Conservation (phyloP, 129 eudicot species). For the Logfia minima region DNA sequence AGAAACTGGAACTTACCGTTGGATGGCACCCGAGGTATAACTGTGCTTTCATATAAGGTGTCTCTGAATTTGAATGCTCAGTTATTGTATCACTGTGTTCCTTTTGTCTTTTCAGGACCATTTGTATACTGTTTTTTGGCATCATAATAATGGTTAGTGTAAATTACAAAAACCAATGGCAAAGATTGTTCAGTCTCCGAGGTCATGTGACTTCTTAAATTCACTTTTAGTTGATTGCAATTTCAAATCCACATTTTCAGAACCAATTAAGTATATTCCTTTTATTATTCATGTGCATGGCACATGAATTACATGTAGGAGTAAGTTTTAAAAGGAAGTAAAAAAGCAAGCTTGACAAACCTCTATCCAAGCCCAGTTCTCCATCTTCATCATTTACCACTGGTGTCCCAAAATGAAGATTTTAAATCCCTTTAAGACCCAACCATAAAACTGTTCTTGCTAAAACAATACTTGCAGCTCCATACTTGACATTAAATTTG, state of each 20-base stretch:
- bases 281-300: slow-evolving; percentile 10
- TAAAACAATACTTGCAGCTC: neutral
- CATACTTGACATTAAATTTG: neutral
- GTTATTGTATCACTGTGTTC: slow-evolving; percentile 7
- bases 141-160: slow-evolving; percentile 12
- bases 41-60: neutral
- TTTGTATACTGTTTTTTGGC: slow-evolving; percentile 17
- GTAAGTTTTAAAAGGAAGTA: no score
- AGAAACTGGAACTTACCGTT: slow-evolving; percentile 84
- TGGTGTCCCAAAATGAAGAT: neutral
- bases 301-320: no score
- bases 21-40: slow-evolving; percentile 97
- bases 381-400: no score
- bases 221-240: neutral
- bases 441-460: slow-evolving; percentile 7
- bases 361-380: no score
- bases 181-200: slow-evolving; percentile 9
- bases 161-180: slow-evolving; percentile 24
- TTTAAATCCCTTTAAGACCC: neutral
- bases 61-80: slow-evolving; percentile 9
- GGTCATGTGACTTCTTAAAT: neutral
- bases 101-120: slow-evolving; percentile 12
- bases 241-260: neutral
- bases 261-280: no score
- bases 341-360: no score